phyloP scores from a whole-genome alignment of 2,329 filamentous ascomycete species.

The Ophiocordyceps sinensis region DNA sequence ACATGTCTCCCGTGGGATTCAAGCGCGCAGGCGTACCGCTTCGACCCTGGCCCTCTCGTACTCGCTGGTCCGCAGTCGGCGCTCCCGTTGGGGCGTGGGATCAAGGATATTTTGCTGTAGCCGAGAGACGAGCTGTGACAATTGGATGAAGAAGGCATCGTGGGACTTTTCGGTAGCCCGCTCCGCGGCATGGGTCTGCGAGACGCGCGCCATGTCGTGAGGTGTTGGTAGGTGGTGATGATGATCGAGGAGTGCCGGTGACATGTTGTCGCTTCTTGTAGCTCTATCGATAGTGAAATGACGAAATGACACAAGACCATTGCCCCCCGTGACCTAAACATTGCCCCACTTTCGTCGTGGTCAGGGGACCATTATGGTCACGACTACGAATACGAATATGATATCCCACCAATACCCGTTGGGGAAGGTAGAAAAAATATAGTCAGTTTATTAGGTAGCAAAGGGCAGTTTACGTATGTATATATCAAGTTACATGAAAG shows the following conservation, averaged over 20 bases:
- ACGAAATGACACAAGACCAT: too few species aligned
- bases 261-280: neutral
- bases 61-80: conserved; percentile 42
- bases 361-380: too few species aligned
- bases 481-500: too few species aligned
- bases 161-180: conserved; percentile 6
- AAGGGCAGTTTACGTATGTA: too few species aligned
- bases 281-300: too few species aligned
- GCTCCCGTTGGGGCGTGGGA: conserved; percentile 43
- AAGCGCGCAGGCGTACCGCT: conserved; percentile 23
- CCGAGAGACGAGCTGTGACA: conserved; percentile 50
- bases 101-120: conserved; percentile 52
- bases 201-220: conserved; percentile 14
- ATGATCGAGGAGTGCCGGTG: neutral
- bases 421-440: too few species aligned
- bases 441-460: too few species aligned
- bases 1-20: neutral
- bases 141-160: conserved; percentile 26
- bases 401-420: too few species aligned
- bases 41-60: conserved; percentile 42
- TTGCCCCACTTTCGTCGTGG: too few species aligned
- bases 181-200: conserved; percentile 5
- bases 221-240: neutral
- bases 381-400: too few species aligned
- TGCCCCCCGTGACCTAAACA: too few species aligned